Base-by-base conservation (phyloP, 2,329 filamentous ascomycete species). In the Paracamarosporium sp. region DNA sequence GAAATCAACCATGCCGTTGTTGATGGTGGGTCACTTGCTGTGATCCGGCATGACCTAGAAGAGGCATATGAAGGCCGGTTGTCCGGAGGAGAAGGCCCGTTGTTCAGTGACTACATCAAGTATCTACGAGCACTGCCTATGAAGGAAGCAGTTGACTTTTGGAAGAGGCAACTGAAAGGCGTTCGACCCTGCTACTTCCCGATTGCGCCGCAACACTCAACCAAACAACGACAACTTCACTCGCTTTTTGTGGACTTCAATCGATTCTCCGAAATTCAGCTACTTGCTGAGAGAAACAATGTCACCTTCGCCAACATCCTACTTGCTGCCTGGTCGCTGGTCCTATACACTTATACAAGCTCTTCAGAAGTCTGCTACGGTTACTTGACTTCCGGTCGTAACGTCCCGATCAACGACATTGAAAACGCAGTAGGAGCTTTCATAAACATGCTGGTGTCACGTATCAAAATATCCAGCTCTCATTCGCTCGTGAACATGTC, bases 341-440 rank as follows among this genome's bases (percentile, higher is more conserved):
- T 76, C 2, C 56, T 76, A 24, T 67, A 69, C 20, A 56, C 59
- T 20, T 75, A 72, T 54, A 73, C 71, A 12, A 58, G 60, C 2
- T 67, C 68, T 0, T 63, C 70, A 1, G 73, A 75, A 53, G 65
- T 76, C 1, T 76, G 73, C 55, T 77, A 75, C 38, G 74, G 73
- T 7, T 77, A 77, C 45, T 63, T 76, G 11, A 74, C 74, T 2
- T 74, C 74, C 1, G 74, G 74, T 9, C 72, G 75, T 9, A 81
- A 84, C 62, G 72, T 79, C 13, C 78, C 80, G 2, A 69, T 84
- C 8, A 67, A 76, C 5, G 76, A 76, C 1, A 79, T 84, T 11
- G 74, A 82, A 46, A 75, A 79, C 25, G 78, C 79, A 20, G 78
- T 83, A 41, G 82, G 82, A 1, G 72, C 79, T 4, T 78, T 80